Base-by-base conservation (phyloP, 352 stramenopile genomes). In the Thraustotheca clavata region DNA sequence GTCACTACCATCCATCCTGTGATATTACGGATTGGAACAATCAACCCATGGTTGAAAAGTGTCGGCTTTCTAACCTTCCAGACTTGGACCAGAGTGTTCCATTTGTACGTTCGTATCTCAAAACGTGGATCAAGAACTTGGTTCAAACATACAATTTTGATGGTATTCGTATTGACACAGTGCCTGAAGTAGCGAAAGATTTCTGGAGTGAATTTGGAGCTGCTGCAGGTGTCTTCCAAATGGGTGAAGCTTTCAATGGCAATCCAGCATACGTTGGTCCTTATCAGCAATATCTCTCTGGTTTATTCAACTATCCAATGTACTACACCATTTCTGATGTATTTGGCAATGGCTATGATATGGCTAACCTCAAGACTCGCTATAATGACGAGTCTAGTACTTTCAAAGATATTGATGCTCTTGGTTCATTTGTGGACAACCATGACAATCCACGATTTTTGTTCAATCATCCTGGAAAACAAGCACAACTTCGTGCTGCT, bases 201-300 rank as follows among this genome's bases (percentile, higher is more conserved):
- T 69, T 69, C 32, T 69, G 62, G 62, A 49, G 8, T 24, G 12
- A 20, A 8, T 69, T 36, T 18, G 22, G 67, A 12, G 5, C 18
- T 7, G 60, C 62, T 16, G 29, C 39, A 24, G 54, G 39, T 22
- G 41, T 60, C 11, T 69, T 46, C 54, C 26, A 48, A 16, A 47
- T 68, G 22, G 62, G 62, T 12, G 62, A 69, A 47, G 62, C 67
- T 14, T 68, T 68, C 31, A 69, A 69, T 27, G 62, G 62, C 6
- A 35, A 69, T 39, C n/a, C 62, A 7, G 36, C 18, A 24, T 69
- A 69, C 49, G 62, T 69, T 20, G 20, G 48, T 8, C 5, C 11
- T 35, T 69, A 68, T 39, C 60, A 67, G 35, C 36, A 20, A 18
- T 5, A 12, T 18, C 22, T 69, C 18, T n/a, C 6, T 4, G 16